Evolutionary conservation across 2,329 filamentous ascomycete species (phyloP), one percentile per base, ranked within the genome.

Genomic region (Pseudogymnoascus sp.): DNA sequence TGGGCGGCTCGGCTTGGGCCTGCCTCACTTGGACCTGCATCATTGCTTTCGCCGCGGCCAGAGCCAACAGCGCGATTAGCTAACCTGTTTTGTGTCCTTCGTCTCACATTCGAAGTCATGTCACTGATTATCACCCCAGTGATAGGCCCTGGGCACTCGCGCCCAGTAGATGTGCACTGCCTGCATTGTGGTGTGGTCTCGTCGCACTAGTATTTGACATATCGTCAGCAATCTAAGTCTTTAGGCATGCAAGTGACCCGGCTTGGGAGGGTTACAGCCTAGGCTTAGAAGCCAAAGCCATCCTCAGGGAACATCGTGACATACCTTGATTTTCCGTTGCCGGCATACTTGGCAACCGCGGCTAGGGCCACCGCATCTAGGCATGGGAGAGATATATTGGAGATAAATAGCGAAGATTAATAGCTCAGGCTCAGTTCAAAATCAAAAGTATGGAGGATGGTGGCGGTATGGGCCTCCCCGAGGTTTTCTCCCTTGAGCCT

Each of bases 81-180:
- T 60, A 45, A 33, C n/a, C 25, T 52, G 5, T 12, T 7, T 1
- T 9, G 33, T 12, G 59, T 25, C n/a, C 3, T 35, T 37, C 45
- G 59, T 13, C 39, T 45, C 15, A 60, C 36, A 5, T 13, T 21
- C 21, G 35, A 48, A 31, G 59, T 60, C 59, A 60, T 60, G n/a
- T 60, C 59, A 18, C 59, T 40, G 25, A 60, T 35, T 6, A 60
- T 60, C 13, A 52, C 25, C 25, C 59, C 59, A 8, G 59, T 60
- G 25, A 60, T 60, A 29, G 59, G 39, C 31, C 59, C 59, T 6
- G 59, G 59, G 37, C 39, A 60, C 21, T 25, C 37, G 45, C 27
- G 59, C 59, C 59, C 59, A 33, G 27, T 52, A 12, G 37, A 45
- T 21, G 29, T 60, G 25, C 59, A 60, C n/a, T 60, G 8, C 8